Percentiles rank a stretch among this genome's conserved stretches.
phyloP scores from a whole-genome alignment of 116 monocot genomes.

The Trichopus zeylanicus region DNA sequence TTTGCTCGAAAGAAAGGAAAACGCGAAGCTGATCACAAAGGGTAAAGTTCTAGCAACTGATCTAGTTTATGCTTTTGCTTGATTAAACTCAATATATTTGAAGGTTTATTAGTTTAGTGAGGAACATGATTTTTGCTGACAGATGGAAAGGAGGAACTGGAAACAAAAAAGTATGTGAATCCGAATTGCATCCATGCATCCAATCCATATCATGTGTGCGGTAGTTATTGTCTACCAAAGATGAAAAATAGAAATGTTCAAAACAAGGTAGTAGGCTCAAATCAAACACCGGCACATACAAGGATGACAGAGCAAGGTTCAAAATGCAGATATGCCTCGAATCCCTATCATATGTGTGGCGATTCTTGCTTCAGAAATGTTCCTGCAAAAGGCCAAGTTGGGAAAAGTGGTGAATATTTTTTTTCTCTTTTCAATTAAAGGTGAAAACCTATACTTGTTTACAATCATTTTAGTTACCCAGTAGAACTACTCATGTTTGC shows the following conservation, averaged over 20 bases:
- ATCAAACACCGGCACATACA: no score
- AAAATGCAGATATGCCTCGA: slow-evolving; percentile 8
- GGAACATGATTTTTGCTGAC: no score
- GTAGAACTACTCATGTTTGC: no score
- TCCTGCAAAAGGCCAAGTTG: background rate
- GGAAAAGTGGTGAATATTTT: no score
- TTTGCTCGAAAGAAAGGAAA: background rate
- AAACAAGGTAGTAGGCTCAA: background rate
- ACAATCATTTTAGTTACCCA: no score
- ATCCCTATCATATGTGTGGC: slow-evolving; percentile 14
- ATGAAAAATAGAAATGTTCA: background rate
- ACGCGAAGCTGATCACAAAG: background rate
- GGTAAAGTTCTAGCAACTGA: no score
- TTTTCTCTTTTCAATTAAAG: background rate
- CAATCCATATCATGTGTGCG: slow-evolving; percentile 5
- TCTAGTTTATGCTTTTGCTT: no score
- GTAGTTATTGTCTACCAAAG: background rate
- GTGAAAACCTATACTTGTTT: background rate
- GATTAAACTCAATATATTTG: no score
- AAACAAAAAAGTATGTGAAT: background rate
- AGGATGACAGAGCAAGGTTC: background rate
- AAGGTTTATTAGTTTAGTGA: no score
- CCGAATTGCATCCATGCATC: slow-evolving; percentile 10
- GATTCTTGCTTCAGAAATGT: slow-evolving; percentile 4
- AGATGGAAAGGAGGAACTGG: background rate